phyloP scores from a whole-genome alignment of 164 flowering plant genomes.

The Liquidambar formosana region DNA sequence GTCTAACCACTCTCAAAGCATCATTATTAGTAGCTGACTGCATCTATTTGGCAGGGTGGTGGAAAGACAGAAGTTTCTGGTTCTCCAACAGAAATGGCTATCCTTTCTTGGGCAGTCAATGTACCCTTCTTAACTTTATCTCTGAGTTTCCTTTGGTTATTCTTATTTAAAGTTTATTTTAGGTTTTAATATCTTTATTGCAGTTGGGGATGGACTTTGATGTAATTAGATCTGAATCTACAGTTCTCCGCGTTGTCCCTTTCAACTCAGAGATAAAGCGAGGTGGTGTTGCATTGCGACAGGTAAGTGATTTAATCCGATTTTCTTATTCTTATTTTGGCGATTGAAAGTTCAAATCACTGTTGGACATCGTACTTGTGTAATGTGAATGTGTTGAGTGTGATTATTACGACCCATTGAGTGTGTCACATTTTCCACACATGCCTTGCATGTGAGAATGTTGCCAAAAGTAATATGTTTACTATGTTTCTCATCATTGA shows the following conservation, averaged over 20 bases:
- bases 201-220: slow-evolving; percentile 55
- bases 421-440: background rate
- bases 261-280: slow-evolving; percentile 57
- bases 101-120: slow-evolving; percentile 49
- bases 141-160: background rate
- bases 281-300: slow-evolving; percentile 47
- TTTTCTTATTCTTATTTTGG: background rate
- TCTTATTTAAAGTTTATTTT: background rate
- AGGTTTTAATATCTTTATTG: slow-evolving; percentile 1
- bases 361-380: background rate
- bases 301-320: slow-evolving; percentile 21
- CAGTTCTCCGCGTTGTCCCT: slow-evolving; percentile 43
- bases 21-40: slow-evolving; percentile 1
- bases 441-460: background rate
- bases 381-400: background rate
- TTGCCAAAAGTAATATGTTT: too few relatives aligned
- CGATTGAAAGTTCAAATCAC: background rate
- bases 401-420: background rate
- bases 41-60: slow-evolving; percentile 32
- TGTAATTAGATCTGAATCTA: slow-evolving; percentile 26
- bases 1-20: background rate
- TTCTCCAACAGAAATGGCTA: slow-evolving; percentile 55
- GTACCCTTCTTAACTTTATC: slow-evolving; percentile 12
- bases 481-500: too few relatives aligned
- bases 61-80: slow-evolving; percentile 42